Evolutionary conservation across 345 rosid genomes (phyloP).

Genomic region (Citrus inodora): DNA sequence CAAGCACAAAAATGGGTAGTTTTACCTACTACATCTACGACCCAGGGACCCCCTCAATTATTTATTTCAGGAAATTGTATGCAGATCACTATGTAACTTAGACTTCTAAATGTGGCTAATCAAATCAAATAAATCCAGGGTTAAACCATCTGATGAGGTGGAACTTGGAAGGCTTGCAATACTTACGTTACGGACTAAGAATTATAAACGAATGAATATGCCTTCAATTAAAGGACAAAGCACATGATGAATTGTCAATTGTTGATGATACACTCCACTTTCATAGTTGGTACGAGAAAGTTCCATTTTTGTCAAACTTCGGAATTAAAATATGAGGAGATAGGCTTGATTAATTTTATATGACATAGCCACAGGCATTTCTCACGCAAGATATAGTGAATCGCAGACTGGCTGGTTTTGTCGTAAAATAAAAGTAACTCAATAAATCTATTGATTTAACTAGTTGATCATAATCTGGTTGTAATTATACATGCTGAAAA

Average conservation of each 20-base stretch:
- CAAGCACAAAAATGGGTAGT: constrained; percentile 1
- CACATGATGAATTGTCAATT: neutral
- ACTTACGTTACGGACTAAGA: neutral
- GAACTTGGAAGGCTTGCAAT: neutral
- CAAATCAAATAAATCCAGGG: neutral
- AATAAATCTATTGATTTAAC: too few species aligned
- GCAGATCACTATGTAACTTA: neutral
- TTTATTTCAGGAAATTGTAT: neutral
- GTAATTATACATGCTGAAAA: neutral
- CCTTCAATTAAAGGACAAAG: neutral
- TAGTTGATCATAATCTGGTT: neutral
- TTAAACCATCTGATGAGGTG: neutral
- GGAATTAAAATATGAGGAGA: neutral
- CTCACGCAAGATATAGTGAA: neutral
- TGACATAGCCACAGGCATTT: neutral
- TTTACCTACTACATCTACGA: constrained; percentile 11
- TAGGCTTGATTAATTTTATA: neutral
- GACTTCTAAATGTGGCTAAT: neutral
- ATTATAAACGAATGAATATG: neutral
- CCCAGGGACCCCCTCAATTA: neutral
- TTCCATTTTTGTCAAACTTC: neutral
- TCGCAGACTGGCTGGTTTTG: neutral
- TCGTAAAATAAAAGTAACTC: too few species aligned
- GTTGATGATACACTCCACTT: neutral
- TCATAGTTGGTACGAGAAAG: neutral